Evolutionary conservation across 1,139 yeast species (phyloP).

Genomic region (Candida anutae): DNA sequence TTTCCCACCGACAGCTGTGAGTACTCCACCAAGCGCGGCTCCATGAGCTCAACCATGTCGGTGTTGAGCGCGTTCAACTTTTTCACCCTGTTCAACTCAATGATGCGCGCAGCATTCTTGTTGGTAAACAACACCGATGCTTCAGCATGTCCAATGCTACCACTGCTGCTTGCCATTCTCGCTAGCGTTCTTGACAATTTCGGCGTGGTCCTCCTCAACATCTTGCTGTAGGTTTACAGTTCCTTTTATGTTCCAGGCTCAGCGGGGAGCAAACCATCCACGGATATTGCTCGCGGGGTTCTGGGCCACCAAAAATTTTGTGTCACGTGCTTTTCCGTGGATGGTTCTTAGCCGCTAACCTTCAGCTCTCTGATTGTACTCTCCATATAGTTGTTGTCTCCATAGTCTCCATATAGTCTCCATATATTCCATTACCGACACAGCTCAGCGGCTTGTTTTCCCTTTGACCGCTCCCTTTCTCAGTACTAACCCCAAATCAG

Average conservation of each 20-base stretch:
- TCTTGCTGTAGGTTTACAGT: no score
- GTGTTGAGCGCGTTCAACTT: slow-evolving; percentile 82
- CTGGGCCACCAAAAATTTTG: no score
- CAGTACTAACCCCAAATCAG: no score
- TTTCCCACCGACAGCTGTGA: slow-evolving; percentile 60
- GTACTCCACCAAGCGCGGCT: slow-evolving; percentile 71
- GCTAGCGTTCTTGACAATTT: neutral
- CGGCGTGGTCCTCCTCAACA: neutral
- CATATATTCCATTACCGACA: no score
- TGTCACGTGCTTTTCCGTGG: no score
- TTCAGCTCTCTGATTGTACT: no score
- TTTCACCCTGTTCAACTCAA: slow-evolving; percentile 70
- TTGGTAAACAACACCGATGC: slow-evolving; percentile 55
- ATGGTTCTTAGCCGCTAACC: no score
- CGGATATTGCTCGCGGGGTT: neutral
- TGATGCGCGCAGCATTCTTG: slow-evolving; percentile 61
- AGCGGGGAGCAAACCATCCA: neutral
- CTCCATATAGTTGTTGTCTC: no score
- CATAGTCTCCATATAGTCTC: no score
- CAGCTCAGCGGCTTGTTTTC: no score
- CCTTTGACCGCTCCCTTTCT: no score
- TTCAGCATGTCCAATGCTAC: slow-evolving; percentile 21
- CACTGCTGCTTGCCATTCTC: neutral
- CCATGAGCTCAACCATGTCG: slow-evolving; percentile 69
- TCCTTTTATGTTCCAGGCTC: neutral